phyloP scores from a whole-genome alignment of 768 basidiomycete species.

The Tylopilus intermedius region DNA sequence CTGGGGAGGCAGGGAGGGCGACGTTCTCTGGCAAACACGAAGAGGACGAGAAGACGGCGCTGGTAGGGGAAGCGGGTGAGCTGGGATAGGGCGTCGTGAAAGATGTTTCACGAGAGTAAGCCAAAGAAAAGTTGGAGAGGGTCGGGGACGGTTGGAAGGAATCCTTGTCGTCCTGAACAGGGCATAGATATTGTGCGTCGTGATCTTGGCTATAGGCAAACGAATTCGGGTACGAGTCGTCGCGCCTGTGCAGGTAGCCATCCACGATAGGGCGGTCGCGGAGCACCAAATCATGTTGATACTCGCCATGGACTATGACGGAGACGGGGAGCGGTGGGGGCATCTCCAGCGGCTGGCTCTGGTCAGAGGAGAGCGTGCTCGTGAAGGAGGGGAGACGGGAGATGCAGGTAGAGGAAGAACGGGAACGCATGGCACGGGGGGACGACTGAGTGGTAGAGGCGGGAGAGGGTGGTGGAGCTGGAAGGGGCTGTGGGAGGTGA shows the following conservation, averaged over 20 bases:
- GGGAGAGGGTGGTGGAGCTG: slow-evolving; percentile 25
- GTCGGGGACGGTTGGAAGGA: slow-evolving; percentile 27
- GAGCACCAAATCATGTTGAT: slow-evolving; percentile 24
- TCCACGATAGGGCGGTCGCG: slow-evolving; percentile 6
- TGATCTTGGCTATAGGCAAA: slow-evolving; percentile 9
- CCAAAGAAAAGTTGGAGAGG: slow-evolving; percentile 24
- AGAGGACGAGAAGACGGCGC: slow-evolving; percentile 11
- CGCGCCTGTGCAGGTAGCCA: slow-evolving; percentile 11
- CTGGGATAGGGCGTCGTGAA: slow-evolving; percentile 24
- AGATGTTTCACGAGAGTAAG: slow-evolving; percentile 24
- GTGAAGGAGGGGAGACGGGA: slow-evolving; percentile 32
- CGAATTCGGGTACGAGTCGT: slow-evolving; percentile 10
- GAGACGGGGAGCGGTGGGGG: slow-evolving; percentile 26
- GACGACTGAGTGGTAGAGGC: slow-evolving; percentile 27
- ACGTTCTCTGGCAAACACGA: slow-evolving; percentile 23
- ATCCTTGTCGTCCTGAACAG: slow-evolving; percentile 23
- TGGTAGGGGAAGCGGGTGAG: slow-evolving; percentile 20
- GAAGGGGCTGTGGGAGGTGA: slow-evolving; percentile 15
- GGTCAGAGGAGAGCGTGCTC: slow-evolving; percentile 31
- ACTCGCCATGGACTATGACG: slow-evolving; percentile 28
- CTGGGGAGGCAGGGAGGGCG: slow-evolving; percentile 24
- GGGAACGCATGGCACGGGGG: slow-evolving; percentile 26
- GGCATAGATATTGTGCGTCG: slow-evolving; percentile 13
- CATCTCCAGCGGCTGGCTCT: slow-evolving; percentile 26
- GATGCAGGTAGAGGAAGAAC: slow-evolving; percentile 28